Conservation (phyloP, 352 stramenopile species). For the Globisporangium canariense region DNA sequence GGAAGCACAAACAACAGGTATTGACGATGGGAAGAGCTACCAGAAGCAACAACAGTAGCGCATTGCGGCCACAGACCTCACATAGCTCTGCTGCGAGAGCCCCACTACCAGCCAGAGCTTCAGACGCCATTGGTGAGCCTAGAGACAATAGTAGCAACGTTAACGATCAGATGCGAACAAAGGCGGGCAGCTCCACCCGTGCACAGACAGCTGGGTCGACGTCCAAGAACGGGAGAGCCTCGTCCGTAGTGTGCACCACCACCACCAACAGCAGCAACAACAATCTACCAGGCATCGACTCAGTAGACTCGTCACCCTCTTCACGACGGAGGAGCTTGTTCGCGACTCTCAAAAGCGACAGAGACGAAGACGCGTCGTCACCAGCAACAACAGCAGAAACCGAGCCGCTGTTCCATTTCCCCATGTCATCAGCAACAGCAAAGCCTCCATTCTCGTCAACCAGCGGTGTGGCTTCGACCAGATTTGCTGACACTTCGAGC, state of each 20-base stretch:
- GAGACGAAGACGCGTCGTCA: not conserved
- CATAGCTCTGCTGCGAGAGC: not conserved
- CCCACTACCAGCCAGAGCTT: not conserved
- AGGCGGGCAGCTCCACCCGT: constrained; percentile 12
- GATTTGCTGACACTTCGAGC: not conserved
- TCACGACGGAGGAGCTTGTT: constrained; percentile 1
- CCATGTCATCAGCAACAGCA: constrained; percentile 3
- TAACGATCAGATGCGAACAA: constrained; percentile 6
- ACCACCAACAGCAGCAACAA: not conserved
- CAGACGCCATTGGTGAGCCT: not conserved
- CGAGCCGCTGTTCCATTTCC: constrained; percentile 29
- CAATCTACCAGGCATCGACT: not conserved
- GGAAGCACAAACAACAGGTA: constrained; percentile 50
- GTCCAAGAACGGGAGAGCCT: not conserved
- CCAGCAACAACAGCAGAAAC: not conserved
- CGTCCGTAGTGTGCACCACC: not conserved
- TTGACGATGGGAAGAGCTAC: constrained; percentile 22
- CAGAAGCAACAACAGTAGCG: not conserved
- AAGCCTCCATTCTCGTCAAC: not conserved
- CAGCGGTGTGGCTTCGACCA: not conserved
- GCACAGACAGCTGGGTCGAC: constrained; percentile 28
- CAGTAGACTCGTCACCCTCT: not conserved
- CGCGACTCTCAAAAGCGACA: not conserved
- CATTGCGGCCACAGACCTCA: constrained; percentile 27
- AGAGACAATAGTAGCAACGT: not conserved